Percentiles rank a stretch among this genome's conserved stretches.
These are phyloP conservation scores for Cordyceps javanica DNA, from an alignment of 2,329 filamentous ascomycete genomes.

Conservation along the genomic window DNA sequence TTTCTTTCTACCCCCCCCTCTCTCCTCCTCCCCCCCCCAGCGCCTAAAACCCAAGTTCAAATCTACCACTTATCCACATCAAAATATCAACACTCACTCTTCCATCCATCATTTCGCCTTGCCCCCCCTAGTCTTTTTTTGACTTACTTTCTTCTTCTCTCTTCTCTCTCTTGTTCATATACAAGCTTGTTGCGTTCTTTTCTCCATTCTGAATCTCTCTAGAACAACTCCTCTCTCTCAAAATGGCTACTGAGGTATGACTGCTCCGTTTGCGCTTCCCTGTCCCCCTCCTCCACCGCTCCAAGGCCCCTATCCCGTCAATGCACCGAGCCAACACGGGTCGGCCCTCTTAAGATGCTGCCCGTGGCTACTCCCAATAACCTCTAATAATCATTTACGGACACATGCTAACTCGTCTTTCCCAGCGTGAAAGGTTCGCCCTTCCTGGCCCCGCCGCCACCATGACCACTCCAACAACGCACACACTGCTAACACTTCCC, in stretches of 20 bases:
- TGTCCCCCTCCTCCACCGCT: constrained; percentile 8
- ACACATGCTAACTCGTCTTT: constrained; percentile 1
- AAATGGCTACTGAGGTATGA: constrained; percentile 60
- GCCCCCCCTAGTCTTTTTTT: constrained; percentile 18
- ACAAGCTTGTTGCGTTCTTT: constrained; percentile 3
- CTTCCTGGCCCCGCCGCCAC: constrained; percentile 16
- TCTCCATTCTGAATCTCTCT: constrained; percentile 13
- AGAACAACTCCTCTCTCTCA: constrained; percentile 23
- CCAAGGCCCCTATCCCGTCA: neutral
- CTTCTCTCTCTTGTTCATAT: constrained; percentile 2
- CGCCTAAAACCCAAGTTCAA: constrained; percentile 17
- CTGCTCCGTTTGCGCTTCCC: constrained; percentile 13
- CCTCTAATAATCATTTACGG: neutral
- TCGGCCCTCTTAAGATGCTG: neutral
- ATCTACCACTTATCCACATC: constrained; percentile 20
- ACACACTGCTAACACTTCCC: constrained; percentile 21
- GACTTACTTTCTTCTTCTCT: constrained; percentile 14
- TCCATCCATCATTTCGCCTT: constrained; percentile 21
- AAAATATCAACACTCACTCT: constrained; percentile 27
- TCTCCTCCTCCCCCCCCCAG: constrained; percentile 4
- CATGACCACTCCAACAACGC: constrained; percentile 15
- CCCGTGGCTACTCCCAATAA: neutral
- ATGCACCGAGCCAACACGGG: neutral
- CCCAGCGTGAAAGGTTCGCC: constrained; percentile 63
- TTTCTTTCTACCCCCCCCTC: constrained; percentile 15